These are phyloP conservation scores for Clavispora fructus DNA, from an alignment of 805 yeast species.

Conservation along the genomic window DNA sequence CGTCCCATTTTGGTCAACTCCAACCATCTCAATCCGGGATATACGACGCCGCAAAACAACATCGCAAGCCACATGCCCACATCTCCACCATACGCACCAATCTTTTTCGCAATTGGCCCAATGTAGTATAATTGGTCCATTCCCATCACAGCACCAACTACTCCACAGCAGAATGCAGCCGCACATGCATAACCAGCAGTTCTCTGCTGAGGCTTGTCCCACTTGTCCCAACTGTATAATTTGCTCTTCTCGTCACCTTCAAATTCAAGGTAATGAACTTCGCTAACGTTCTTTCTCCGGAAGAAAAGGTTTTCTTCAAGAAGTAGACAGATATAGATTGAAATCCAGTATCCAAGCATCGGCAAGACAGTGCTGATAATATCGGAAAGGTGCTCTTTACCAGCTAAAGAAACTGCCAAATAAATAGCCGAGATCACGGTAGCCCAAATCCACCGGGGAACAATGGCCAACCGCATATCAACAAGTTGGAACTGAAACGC, in stretches of 20 bases:
- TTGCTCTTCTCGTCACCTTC: not conserved
- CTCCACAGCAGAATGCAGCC: constrained; percentile 12
- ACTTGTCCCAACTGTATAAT: constrained; percentile 26
- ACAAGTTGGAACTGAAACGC: constrained; percentile 32
- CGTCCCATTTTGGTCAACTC: constrained; percentile 16
- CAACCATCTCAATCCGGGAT: constrained; percentile 11
- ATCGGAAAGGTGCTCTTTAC: constrained; percentile 8
- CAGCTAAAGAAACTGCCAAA: constrained; percentile 10
- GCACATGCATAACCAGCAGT: constrained; percentile 16
- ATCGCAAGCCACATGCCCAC: constrained; percentile 20
- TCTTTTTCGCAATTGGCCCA: constrained; percentile 13
- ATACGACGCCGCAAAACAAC: constrained; percentile 12
- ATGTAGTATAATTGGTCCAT: constrained; percentile 18
- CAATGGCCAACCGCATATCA: constrained; percentile 16
- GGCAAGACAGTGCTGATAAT: constrained; percentile 13
- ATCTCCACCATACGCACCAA: constrained; percentile 17
- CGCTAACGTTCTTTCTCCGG: constrained; percentile 1
- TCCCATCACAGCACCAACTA: constrained; percentile 18
- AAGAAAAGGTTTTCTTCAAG: constrained; percentile 12
- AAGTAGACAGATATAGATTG: constrained; percentile 10
- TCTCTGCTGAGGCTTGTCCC: constrained; percentile 24
- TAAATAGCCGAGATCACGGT: constrained; percentile 6
- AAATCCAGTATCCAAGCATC: constrained; percentile 15
- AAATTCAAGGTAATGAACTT: constrained; percentile 7
- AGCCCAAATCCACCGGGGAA: constrained; percentile 14